Conservation (phyloP, 805 yeast genomes). For the Teunomyces cretensis region DNA sequence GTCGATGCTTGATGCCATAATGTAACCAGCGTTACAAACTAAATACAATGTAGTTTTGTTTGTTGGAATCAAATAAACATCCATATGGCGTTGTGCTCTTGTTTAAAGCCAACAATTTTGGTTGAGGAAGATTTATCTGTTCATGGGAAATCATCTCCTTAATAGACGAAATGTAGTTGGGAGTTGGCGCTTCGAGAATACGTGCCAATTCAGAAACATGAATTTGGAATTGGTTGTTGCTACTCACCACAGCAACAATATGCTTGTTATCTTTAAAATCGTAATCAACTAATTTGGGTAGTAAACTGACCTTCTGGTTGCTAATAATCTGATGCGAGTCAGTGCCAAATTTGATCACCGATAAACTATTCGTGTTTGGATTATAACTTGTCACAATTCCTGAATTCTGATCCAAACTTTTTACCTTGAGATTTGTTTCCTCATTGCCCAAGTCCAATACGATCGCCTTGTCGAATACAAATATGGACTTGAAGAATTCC, state of each 20-base stretch:
- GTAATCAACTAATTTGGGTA: slow-evolving; percentile 5
- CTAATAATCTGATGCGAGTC: not conserved
- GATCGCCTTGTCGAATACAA: slow-evolving; percentile 4
- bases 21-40: slow-evolving; percentile 12
- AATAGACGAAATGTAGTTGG: not conserved
- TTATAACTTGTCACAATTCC: not conserved
- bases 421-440: slow-evolving; percentile 4
- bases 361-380: not conserved
- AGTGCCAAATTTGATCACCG: not conserved
- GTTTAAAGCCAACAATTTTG: slow-evolving; percentile 33
- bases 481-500: slow-evolving; percentile 3
- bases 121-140: slow-evolving; percentile 17
- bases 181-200: not conserved
- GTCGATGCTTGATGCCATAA: slow-evolving; percentile 4
- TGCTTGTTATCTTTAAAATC: slow-evolving; percentile 10
- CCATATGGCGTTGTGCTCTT: slow-evolving; percentile 26
- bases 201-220: not conserved
- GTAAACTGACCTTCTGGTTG: not conserved
- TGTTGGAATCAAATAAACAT: slow-evolving; percentile 41
- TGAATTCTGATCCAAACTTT: slow-evolving; percentile 1
- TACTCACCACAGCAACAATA: slow-evolving; percentile 6
- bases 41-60: slow-evolving; percentile 39
- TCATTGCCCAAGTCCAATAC: slow-evolving; percentile 1
- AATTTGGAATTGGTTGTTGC: slow-evolving; percentile 1
- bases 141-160: slow-evolving; percentile 2